Evolutionary conservation across 1,284 basidiomycete genomes (phyloP), one percentile per base, ranked within the genome.

Genomic region (Ceratobasidium sp.): DNA sequence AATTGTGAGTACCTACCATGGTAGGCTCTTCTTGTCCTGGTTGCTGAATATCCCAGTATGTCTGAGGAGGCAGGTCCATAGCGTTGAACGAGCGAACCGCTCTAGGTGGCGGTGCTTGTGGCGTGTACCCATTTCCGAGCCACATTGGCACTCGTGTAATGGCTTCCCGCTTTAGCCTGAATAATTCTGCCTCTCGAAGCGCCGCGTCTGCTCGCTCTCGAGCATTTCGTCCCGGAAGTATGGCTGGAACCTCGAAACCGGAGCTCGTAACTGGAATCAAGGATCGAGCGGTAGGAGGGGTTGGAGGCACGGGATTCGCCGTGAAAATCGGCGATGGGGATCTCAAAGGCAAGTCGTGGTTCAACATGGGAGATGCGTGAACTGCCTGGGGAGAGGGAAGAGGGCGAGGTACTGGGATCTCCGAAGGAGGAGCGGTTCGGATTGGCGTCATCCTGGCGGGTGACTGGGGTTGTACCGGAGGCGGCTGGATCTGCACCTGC

Each of bases 141-240:
- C 59, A 62, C 59, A 50, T 52, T 16, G 59, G 59, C 8, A 62
- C 59, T 11, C 59, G 59, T 16, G 21, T 6, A 4, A 62, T 50
- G 5, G 59, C 59, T 29, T 62, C 59, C 13, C 59, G 46, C 29
- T 62, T 62, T 21, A 62, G 21, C 33, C 59, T 62, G 36, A 62
- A 62, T 6, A 62, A 36, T 23, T 62, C 59, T 3, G 59, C 59
- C 21, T 62, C 59, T 21, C 59, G 46, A 27, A 62, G 59, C 1
- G 59, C 59, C 6, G 59, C 59, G 19, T 62, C 59, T 41, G 59
- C 59, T 1, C 59, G 59, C 23, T 62, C 59, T 13, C 59, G 59
- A 36, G 59, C 59, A 47, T 62, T 47, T 13, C 41, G 49, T 19
- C 59, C 59, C 3, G 59, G 59, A 23, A 62, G 30, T 8, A 62